phyloP scores from a whole-genome alignment of 2,329 filamentous ascomycete species.

The Paecilomyces niveus region DNA sequence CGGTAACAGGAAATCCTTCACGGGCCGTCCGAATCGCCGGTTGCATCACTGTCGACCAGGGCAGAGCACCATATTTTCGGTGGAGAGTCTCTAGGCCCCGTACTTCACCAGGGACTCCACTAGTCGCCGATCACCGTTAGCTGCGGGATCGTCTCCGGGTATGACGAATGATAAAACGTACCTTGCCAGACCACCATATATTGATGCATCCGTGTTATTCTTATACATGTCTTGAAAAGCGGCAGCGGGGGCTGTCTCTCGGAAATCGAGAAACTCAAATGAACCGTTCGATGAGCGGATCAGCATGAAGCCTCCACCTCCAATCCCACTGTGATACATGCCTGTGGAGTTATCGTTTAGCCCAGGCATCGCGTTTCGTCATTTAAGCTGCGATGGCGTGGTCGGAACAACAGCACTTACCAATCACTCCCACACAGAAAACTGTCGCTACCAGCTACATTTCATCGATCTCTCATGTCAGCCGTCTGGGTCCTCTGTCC shows the following conservation, averaged over 20 bases:
- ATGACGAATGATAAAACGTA: slow-evolving; percentile 14
- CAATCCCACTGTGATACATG: slow-evolving; percentile 75
- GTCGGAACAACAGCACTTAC: slow-evolving; percentile 21
- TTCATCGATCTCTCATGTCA: not conserved
- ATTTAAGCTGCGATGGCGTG: not conserved
- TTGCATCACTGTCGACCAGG: slow-evolving; percentile 64
- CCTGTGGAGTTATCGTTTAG: slow-evolving; percentile 24
- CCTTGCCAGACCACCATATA: slow-evolving; percentile 65
- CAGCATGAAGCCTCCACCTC: slow-evolving; percentile 85
- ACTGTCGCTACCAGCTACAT: slow-evolving; percentile 60
- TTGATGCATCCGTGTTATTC: slow-evolving; percentile 58
- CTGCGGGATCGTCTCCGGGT: not conserved
- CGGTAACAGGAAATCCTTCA: slow-evolving; percentile 64
- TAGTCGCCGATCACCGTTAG: slow-evolving; percentile 14
- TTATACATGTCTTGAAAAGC: slow-evolving; percentile 80
- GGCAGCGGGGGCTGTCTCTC: slow-evolving; percentile 77
- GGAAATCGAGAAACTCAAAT: slow-evolving; percentile 84
- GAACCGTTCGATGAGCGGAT: slow-evolving; percentile 64
- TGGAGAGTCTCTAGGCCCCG: slow-evolving; percentile 75
- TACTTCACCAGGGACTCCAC: slow-evolving; percentile 54
- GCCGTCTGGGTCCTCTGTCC: slow-evolving; percentile 3
- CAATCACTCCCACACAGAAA: slow-evolving; percentile 67
- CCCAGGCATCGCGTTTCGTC: not conserved
- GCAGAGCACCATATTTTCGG: slow-evolving; percentile 49
- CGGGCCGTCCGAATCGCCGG: slow-evolving; percentile 69